Conservation (phyloP, 176 grass and related monocot species). For the maize (Zea mays) region DNA sequence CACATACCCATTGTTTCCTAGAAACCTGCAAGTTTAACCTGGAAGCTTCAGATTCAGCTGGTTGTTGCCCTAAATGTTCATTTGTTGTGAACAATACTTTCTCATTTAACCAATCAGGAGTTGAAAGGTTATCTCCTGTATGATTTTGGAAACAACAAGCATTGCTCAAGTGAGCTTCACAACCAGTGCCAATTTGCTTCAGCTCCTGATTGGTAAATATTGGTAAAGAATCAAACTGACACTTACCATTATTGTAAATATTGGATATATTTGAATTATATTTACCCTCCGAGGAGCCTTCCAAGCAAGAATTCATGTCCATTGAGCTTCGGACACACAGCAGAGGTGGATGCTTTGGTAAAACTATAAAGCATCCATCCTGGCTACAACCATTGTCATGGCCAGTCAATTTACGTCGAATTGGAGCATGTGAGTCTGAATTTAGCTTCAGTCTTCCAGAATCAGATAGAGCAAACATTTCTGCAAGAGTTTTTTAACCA, state of each 20-base stretch:
- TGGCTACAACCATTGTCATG: conserved; percentile 15
- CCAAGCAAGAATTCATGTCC: conserved; percentile 22
- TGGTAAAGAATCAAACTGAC: conserved; percentile 40
- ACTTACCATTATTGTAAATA: conserved; percentile 26
- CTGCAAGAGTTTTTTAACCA: conserved; percentile 51
- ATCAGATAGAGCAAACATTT: conserved; percentile 74
- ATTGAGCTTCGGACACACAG: conserved; percentile 24
- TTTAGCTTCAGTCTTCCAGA: conserved; percentile 45
- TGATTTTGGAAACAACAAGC: conserved; percentile 23
- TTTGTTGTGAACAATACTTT: conserved; percentile 46
- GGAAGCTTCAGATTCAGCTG: conserved; percentile 23
- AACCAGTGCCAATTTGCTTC: conserved; percentile 31
- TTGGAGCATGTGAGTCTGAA: conserved; percentile 18
- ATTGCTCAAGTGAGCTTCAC: conserved; percentile 31
- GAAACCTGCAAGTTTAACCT: conserved; percentile 21
- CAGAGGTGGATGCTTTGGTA: conserved; percentile 50
- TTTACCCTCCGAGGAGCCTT: conserved; percentile 28
- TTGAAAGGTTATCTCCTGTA: conserved; percentile 40
- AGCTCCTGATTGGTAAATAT: background rate
- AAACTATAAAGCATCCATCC: conserved; percentile 54
- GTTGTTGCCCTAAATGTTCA: conserved; percentile 29
- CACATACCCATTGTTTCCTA: conserved; percentile 48
- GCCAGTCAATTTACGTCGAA: conserved; percentile 25
- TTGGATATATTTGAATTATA: conserved; percentile 19
- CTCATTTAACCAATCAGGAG: conserved; percentile 35